A percentile compares a stretch with the other conserved stretches of the same genome.
phyloP scores from a whole-genome alignment of 352 stramenopile genomes.

The Phytophthora podocarpi region DNA sequence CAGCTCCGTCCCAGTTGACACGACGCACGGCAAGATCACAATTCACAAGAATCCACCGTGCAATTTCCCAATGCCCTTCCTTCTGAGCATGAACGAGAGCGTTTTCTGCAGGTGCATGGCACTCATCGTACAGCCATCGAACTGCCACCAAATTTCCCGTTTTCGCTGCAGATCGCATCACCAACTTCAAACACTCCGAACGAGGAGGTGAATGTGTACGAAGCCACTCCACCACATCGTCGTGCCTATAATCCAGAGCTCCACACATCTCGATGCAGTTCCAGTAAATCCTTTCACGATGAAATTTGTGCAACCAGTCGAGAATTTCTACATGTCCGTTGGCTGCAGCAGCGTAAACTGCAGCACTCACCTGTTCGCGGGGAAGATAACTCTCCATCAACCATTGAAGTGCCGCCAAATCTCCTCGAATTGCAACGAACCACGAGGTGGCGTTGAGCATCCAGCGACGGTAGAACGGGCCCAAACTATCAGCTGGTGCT shows the following conservation, averaged over 20 bases:
- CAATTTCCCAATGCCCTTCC: constrained; percentile 13
- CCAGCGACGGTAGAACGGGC: constrained; percentile 35
- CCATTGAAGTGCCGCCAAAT: constrained; percentile 32
- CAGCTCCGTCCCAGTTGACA: constrained; percentile 22
- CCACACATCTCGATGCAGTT: constrained; percentile 35
- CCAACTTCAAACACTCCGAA: constrained; percentile 23
- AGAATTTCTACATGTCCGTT: constrained; percentile 27
- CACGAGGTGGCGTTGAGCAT: constrained; percentile 26
- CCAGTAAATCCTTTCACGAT: constrained; percentile 22
- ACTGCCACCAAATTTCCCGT: constrained; percentile 16
- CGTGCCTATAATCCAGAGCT: constrained; percentile 45
- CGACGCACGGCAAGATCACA: constrained; percentile 6
- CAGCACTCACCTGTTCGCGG: constrained; percentile 4
- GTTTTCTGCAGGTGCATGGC: constrained; percentile 8
- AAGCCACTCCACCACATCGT: constrained; percentile 51
- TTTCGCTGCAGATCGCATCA: constrained; percentile 25
- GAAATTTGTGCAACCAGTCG: constrained; percentile 17
- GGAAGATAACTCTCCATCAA: constrained; percentile 18
- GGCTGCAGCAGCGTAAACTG: constrained; percentile 32
- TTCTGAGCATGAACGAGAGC: constrained; percentile 23
- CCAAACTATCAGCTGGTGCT: not conserved
- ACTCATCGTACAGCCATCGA: constrained; percentile 22
- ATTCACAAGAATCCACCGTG: constrained; percentile 29
- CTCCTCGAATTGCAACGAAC: constrained; percentile 18
- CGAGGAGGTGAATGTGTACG: constrained; percentile 30